Evolutionary conservation across 1,284 basidiomycete genomes (phyloP), one percentile per base, ranked within the genome.

Genomic region (Boletus mariae): DNA sequence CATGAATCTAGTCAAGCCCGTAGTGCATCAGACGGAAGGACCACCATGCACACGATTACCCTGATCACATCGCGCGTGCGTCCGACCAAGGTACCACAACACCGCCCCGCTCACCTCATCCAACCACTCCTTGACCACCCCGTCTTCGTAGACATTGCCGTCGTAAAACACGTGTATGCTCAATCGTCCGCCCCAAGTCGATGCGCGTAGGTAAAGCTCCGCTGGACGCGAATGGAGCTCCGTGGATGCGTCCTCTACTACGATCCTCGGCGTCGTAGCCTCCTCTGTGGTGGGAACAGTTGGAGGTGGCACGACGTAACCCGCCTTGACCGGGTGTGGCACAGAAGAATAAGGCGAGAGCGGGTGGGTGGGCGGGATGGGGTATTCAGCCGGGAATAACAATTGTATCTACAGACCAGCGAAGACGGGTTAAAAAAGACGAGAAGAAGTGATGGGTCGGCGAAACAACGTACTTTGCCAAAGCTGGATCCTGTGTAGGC

Each of bases 201-300:
- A 53, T 4, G 80, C 75, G 3, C 75, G 73, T 1, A 80, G 68
- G 54, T 80, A 81, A 20, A 81, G 63, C 57, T 82, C 78, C 5
- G 59, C 66, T 5, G 79, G 78, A 5, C 75, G 72, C 52, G 74
- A 73, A 32, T 71, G 75, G 12, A 81, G 63, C 52, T 57, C 62
- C 0, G 59, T 61, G 15, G 54, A 43, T 8, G 57, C 47, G 15
- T 47, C 32, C 17, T 57, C 54, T 11, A 62, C 37, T n/a, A 45
- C 23, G 4, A 61, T 15, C 37, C 44, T 59, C 5, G 53, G 52
- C 9, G 26, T 23, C 4, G 29, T 11, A 9, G 25, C 12, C 17
- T 5, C 28, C 4, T 8, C 32, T n/a, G 20, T 15, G 15, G 3
- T 35, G 13, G 6, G 34, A 15, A 13, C 15, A 15, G 26, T 6